Conservation (phyloP, 2,329 filamentous ascomycete species). For the Triangularia verruculosa region DNA sequence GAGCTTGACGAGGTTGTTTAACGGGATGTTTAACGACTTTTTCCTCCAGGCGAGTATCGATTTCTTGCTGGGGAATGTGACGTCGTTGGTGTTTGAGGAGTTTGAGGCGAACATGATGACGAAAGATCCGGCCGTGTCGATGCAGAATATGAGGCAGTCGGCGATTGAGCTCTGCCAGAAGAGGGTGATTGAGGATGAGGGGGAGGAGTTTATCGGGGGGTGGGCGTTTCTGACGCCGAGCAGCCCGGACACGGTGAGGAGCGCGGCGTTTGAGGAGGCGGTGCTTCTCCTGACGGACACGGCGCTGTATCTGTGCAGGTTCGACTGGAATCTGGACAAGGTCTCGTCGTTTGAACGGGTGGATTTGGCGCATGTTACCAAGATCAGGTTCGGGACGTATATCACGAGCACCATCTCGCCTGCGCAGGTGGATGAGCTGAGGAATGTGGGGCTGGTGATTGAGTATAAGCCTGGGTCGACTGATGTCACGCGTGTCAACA, state of each 20-base stretch:
- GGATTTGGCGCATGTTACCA: slow-evolving; percentile 68
- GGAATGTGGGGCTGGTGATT: slow-evolving; percentile 82
- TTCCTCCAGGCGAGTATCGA: slow-evolving; percentile 95
- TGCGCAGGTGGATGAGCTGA: slow-evolving; percentile 70
- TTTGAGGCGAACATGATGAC: slow-evolving; percentile 94
- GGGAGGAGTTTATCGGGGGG: slow-evolving; percentile 80
- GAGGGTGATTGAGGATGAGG: slow-evolving; percentile 78
- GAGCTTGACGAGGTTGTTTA: slow-evolving; percentile 74
- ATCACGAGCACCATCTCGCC: slow-evolving; percentile 83
- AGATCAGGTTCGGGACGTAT: slow-evolving; percentile 79
- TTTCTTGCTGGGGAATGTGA: slow-evolving; percentile 86
- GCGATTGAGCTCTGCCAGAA: slow-evolving; percentile 87
- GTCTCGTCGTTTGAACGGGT: slow-evolving; percentile 89
- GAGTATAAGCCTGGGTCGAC: slow-evolving; percentile 69
- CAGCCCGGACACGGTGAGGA: slow-evolving; percentile 63
- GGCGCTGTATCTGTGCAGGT: slow-evolving; percentile 83
- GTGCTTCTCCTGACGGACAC: slow-evolving; percentile 82
- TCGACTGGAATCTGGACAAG: slow-evolving; percentile 95
- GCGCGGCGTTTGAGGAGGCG: slow-evolving; percentile 79
- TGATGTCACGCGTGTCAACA: slow-evolving; percentile 78
- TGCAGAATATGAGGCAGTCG: slow-evolving; percentile 77
- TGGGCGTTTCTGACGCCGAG: slow-evolving; percentile 85
- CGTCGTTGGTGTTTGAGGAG: slow-evolving; percentile 81
- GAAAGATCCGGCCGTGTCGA: slow-evolving; percentile 84
- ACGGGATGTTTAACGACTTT: slow-evolving; percentile 90